Base-by-base conservation (phyloP, 192 early-diverging fungal genomes). In the Lobosporangium transversale region DNA sequence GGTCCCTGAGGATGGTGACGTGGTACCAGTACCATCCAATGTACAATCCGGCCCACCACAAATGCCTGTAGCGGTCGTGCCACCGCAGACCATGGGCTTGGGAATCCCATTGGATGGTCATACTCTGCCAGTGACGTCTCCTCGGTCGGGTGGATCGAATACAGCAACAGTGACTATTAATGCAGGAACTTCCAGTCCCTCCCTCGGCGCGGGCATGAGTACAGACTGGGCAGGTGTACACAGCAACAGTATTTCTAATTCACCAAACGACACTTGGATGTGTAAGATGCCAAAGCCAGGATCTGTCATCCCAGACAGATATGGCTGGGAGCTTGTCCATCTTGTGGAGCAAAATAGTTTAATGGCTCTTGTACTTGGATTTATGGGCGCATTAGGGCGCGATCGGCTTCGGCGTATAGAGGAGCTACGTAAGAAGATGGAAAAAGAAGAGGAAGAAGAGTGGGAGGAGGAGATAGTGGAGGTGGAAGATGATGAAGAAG, bases 301-400 rank as follows among this genome's bases (percentile, higher is more conserved):
- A 15, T 52, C 58, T 5, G 48, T 48, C 3, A 48, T 76, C 36
- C 73, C 64, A 1, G 73, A 76, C 32, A 43, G 73, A 51, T 44
- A 79, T 26, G 85, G 85, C 0, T 80, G 81, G 73, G 85, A 86
- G 50, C 67, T 86, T 6, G 73, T 86, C 1, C 71, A 79, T 20
- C 31, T 86, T 20, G 82, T 80, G 3, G 83, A 84, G 24, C 82
- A 86, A 43, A 86, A 86, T 44, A 80, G 80, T 21, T 47, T 82
- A 29, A 78, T 86, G 47, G 80, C 85, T 14, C 44, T 79, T 2
- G 70, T 86, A 68, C 65, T 86, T 10, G 79, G 75, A 15, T 86
- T 86, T 42, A 58, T 86, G 68, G 75, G 73, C 18, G 65, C 73
- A 4, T 43, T 76, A 15, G 65, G 73, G 11, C 57, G 73, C 5